Conservation (phyloP, 441 rosid genomes). For the Syzygium malaccense region DNA sequence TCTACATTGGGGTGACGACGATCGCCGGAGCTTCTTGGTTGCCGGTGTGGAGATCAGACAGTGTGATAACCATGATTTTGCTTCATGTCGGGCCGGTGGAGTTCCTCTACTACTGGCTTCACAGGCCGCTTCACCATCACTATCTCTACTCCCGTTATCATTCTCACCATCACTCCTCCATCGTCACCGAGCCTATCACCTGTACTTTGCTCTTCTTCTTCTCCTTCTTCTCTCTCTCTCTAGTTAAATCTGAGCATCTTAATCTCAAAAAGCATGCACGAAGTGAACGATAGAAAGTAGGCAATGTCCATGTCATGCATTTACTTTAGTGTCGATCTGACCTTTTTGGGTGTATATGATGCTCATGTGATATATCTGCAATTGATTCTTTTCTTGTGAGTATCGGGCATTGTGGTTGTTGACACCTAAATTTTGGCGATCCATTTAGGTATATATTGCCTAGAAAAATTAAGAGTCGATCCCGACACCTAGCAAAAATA, state of each 20-base stretch:
- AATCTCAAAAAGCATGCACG: background rate
- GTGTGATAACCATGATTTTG: conserved; percentile 15
- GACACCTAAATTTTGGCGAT: too few species aligned
- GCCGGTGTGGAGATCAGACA: conserved; percentile 37
- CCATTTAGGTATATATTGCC: too few species aligned
- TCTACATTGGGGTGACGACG: conserved; percentile 11
- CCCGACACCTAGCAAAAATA: too few species aligned
- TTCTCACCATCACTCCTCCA: conserved; percentile 54
- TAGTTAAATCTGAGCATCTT: too few species aligned
- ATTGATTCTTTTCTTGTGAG: background rate
- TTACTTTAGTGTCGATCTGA: background rate
- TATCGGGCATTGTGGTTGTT: background rate
- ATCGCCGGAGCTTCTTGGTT: background rate
- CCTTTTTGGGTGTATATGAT: background rate
- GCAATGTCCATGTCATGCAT: background rate
- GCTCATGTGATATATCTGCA: background rate
- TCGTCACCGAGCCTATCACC: conserved; percentile 38
- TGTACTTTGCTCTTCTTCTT: background rate
- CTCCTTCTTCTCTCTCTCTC: background rate
- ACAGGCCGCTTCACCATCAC: conserved; percentile 46
- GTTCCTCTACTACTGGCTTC: conserved; percentile 53
- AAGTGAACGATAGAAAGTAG: background rate
- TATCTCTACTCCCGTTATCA: conserved; percentile 56
- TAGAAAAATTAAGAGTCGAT: too few species aligned
- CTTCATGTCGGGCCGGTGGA: conserved; percentile 47